phyloP scores from a whole-genome alignment of 2,329 filamentous ascomycete species.

The Alternaria sp. region DNA sequence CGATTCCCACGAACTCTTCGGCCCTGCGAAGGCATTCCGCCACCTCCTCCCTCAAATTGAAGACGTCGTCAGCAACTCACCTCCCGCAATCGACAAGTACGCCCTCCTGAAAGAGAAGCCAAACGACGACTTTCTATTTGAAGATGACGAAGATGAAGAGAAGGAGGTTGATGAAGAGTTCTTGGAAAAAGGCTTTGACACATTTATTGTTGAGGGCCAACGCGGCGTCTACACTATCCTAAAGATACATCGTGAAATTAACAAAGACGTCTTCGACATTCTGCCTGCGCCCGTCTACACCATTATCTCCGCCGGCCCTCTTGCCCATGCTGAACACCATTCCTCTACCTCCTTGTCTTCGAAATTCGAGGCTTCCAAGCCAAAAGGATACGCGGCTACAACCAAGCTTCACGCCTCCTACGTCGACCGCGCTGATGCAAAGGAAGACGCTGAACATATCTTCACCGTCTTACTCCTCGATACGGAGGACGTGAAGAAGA shows the following conservation, averaged over 20 bases:
- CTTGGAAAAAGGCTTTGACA: constrained; percentile 12
- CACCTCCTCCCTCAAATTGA: constrained; percentile 26
- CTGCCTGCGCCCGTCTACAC: constrained; percentile 28
- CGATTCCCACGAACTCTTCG: constrained; percentile 25
- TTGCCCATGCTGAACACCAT: background rate
- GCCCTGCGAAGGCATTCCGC: constrained; percentile 23
- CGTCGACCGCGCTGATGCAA: constrained; percentile 9
- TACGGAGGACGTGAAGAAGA: constrained; percentile 5
- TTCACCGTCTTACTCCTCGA: constrained; percentile 20
- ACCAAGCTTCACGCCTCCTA: constrained; percentile 11
- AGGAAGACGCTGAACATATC: constrained; percentile 11
- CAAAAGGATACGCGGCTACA: constrained; percentile 7
- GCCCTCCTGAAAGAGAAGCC: constrained; percentile 1
- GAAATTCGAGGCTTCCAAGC: background rate
- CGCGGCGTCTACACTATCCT: constrained; percentile 21
- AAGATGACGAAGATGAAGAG: background rate
- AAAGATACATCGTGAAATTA: constrained; percentile 15
- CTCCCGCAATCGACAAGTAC: constrained; percentile 29
- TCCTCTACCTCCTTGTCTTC: background rate
- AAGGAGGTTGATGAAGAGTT: background rate
- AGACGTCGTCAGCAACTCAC: constrained; percentile 18
- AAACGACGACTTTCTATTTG: background rate
- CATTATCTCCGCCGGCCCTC: constrained; percentile 20
- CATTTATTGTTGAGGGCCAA: constrained; percentile 24
- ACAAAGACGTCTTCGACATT: constrained; percentile 7